phyloP scores from a whole-genome alignment of 345 rosid species.

The Psidium guajava region DNA sequence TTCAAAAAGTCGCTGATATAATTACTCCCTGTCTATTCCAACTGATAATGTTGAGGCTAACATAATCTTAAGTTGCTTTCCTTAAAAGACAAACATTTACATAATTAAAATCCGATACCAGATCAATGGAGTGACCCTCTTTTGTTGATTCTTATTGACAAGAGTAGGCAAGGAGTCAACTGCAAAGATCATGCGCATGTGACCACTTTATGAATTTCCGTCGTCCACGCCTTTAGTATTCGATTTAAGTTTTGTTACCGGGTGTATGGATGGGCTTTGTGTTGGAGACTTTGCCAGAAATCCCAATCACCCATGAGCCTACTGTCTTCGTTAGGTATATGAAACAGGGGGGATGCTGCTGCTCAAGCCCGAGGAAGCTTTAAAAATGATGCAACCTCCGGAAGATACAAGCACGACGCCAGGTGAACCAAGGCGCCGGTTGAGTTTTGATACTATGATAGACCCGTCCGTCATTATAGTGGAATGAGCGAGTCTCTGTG shows the following conservation, averaged over 20 bases:
- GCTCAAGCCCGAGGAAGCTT: slow-evolving; percentile 57
- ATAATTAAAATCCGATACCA: too few relatives aligned
- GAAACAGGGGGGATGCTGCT: slow-evolving; percentile 76
- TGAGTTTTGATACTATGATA: too few relatives aligned
- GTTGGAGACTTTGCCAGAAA: neutral
- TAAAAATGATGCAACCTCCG: slow-evolving; percentile 36
- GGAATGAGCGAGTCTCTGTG: slow-evolving; percentile 29
- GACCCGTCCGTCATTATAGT: too few relatives aligned
- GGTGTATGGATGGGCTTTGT: neutral
- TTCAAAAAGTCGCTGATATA: too few relatives aligned
- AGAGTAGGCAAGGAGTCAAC: too few relatives aligned
- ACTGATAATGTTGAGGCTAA: too few relatives aligned
- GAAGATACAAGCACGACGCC: slow-evolving; percentile 8
- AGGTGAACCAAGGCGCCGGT: slow-evolving; percentile 43
- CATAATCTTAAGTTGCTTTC: too few relatives aligned
- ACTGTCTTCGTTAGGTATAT: slow-evolving; percentile 40
- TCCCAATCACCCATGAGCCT: neutral
- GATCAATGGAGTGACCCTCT: too few relatives aligned
- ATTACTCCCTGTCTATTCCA: too few relatives aligned
- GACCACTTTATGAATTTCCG: neutral
- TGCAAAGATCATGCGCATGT: neutral
- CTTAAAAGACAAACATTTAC: too few relatives aligned
- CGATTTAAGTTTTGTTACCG: neutral
- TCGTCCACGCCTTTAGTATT: neutral
- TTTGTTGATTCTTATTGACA: too few relatives aligned